Percentiles rank a stretch among this genome's conserved stretches.
These are phyloP conservation scores for Aspergillus fischeri DNA, from an alignment of 2,329 filamentous ascomycete species.

Conservation along the genomic window DNA sequence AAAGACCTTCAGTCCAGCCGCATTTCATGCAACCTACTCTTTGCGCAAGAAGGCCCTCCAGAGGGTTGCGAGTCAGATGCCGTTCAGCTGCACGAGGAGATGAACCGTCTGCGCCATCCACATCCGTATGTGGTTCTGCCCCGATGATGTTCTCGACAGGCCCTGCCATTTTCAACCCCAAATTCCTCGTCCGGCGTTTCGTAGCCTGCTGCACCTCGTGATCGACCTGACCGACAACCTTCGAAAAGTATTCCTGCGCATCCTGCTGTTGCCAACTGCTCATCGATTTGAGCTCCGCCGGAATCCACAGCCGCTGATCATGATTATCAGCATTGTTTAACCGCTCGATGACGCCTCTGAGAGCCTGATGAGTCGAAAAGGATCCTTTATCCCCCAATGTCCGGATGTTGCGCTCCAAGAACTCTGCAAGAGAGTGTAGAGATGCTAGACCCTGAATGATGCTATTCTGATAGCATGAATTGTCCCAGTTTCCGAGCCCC, in stretches of 20 bases:
- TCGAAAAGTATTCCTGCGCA: slow-evolving; percentile 94
- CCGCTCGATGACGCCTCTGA: slow-evolving; percentile 64
- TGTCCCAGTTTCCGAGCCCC: slow-evolving; percentile 86
- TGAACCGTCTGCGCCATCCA: slow-evolving; percentile 11
- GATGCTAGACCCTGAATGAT: slow-evolving; percentile 82
- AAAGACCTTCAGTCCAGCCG: slow-evolving; percentile 81
- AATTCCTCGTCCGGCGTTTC: slow-evolving; percentile 39
- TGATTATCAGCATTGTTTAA: slow-evolving; percentile 68
- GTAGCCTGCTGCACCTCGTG: slow-evolving; percentile 62
- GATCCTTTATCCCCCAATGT: slow-evolving; percentile 33
- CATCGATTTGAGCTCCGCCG: slow-evolving; percentile 79
- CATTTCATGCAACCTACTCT: slow-evolving; percentile 82
- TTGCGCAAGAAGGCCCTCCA: slow-evolving; percentile 85
- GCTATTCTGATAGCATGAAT: slow-evolving; percentile 97
- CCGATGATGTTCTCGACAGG: slow-evolving; percentile 32
- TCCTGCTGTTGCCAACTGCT: slow-evolving; percentile 96
- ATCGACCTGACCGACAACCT: slow-evolving; percentile 79
- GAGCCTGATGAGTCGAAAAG: slow-evolving; percentile 48
- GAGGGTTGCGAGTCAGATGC: slow-evolving; percentile 60
- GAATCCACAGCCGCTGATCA: slow-evolving; percentile 76
- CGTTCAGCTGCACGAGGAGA: slow-evolving; percentile 12
- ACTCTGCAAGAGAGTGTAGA: slow-evolving; percentile 64
- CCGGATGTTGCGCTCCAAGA: slow-evolving; percentile 51
- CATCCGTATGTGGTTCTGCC: slow-evolving; percentile 11
- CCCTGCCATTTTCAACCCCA: slow-evolving; percentile 38